Evolutionary conservation across 768 basidiomycete species (phyloP), one percentile per base, ranked within the genome.

Genomic region (Kwoniella newhampshirensis): DNA sequence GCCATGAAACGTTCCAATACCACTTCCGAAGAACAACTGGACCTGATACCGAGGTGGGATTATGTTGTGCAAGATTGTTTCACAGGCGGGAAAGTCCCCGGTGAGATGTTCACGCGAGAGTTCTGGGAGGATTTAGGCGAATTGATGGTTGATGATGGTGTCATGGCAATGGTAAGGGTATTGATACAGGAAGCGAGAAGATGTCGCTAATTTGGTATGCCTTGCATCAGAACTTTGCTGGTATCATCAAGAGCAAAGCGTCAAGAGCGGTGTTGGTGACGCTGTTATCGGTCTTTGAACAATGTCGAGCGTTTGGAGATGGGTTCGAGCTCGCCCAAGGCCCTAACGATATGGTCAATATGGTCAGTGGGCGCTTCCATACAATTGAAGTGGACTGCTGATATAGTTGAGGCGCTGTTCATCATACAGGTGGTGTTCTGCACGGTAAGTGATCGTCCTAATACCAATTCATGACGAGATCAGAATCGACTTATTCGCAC

Each of bases 1-100:
- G 70, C 53, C 4, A 52, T 66, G 21, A 45, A 73, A 8, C 61
- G 75, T 52, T 30, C 32, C 26, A 32, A 20, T 4, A 23, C 20
- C 35, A 48, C 53, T 52, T 37, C 46, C 15, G 28, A 60, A 7
- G 18, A 28, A 13, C 39, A 37, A 12, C 39, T 23, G 51, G 30
- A 23, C 1, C 18, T 11, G 4, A 40, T 59, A 32, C 39, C 50
- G 52, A 67, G 11, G 63, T 90, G 83, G 69, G 87, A 71, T 53
- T 77, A 70, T 60, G 83, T 91, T 37, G 79, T 94, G 0, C 94
- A 97, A 64, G 93, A 94, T 67, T 89, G 89, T 69, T 97, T 96
- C 74, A 91, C 91, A 8, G 94, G 93, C 8, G 94, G 94, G 2
- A 85, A 84, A n/a, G 85, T 97, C 2, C 91, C 94, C 0, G 79